These are phyloP conservation scores for Mallotus nudiflorus DNA, from an alignment of 345 rosid genomes.

Conservation along the genomic window DNA sequence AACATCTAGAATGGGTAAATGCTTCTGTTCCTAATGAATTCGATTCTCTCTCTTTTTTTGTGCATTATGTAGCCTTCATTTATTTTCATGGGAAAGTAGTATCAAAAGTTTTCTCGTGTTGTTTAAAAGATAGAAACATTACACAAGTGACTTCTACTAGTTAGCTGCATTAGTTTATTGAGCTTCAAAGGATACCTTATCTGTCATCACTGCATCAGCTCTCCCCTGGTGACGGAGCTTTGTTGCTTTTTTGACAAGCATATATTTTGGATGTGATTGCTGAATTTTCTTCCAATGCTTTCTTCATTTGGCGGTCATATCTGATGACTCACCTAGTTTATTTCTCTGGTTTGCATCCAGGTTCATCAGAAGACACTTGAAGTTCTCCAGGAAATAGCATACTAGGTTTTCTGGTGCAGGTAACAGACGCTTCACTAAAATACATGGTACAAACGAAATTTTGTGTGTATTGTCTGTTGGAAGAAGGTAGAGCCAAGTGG, in stretches of 20 bases:
- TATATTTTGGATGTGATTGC: not conserved
- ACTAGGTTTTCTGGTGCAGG: constrained; percentile 30
- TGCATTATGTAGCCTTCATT: not conserved
- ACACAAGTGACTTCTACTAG: not conserved
- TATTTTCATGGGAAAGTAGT: not conserved
- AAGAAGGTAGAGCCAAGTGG: constrained; percentile 5
- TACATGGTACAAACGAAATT: not conserved
- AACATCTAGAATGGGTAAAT: constrained; percentile 91
- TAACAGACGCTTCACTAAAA: constrained; percentile 10
- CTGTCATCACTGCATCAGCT: not conserved
- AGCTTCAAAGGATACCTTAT: constrained; percentile 1
- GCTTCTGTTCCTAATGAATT: constrained; percentile 12
- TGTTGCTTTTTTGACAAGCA: constrained; percentile 3
- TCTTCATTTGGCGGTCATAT: not conserved
- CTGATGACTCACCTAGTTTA: not conserved
- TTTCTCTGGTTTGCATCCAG: constrained; percentile 36
- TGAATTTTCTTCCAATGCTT: not conserved
- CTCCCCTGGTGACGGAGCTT: not conserved
- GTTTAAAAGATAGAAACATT: not conserved
- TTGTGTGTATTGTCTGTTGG: not conserved
- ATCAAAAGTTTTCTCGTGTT: not conserved
- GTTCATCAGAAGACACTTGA: constrained; percentile 87
- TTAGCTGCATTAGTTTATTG: not conserved
- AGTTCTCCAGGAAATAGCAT: constrained; percentile 87
- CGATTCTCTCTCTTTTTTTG: not conserved